Percentiles rank a stretch among this genome's conserved stretches.
Conservation (phyloP, 306 rosid genomes). For the Fagus crenata region DNA sequence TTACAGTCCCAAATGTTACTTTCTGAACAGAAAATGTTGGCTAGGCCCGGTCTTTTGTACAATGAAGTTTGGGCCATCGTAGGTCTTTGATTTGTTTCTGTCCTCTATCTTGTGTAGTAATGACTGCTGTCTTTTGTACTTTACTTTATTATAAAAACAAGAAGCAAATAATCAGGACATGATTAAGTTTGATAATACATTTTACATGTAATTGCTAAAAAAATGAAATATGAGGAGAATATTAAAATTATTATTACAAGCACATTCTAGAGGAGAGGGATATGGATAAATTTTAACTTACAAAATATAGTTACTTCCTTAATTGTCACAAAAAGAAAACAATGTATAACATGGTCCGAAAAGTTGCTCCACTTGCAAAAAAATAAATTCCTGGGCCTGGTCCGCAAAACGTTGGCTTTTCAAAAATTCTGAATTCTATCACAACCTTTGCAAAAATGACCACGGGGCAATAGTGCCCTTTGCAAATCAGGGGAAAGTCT, state of each 20-base stretch:
- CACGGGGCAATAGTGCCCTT: constrained; percentile 19
- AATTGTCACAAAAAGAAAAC: neutral
- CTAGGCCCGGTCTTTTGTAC: too few species aligned
- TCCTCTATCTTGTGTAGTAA: too few species aligned
- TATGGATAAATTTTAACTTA: constrained; percentile 33
- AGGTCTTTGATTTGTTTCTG: too few species aligned
- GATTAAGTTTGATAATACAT: neutral
- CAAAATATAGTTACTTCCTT: constrained; percentile 33
- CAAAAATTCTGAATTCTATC: constrained; percentile 37
- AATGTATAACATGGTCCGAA: constrained; percentile 26
- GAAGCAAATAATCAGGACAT: neutral
- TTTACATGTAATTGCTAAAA: neutral
- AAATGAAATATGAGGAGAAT: neutral
- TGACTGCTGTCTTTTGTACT: too few species aligned
- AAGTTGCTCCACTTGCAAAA: constrained; percentile 36
- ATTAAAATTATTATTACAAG: neutral
- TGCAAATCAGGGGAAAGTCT: constrained; percentile 11
- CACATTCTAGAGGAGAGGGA: neutral
- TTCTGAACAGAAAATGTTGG: too few species aligned
- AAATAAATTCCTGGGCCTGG: neutral
- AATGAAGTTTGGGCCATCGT: too few species aligned
- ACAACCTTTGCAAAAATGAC: constrained; percentile 28
- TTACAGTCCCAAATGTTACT: too few species aligned
- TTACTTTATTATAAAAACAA: too few species aligned
- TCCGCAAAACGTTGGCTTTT: constrained; percentile 26